Evolutionary conservation across 2,329 filamentous ascomycete genomes (phyloP), one percentile per base, ranked within the genome.

Genomic region (Fusarium bactridioides): DNA sequence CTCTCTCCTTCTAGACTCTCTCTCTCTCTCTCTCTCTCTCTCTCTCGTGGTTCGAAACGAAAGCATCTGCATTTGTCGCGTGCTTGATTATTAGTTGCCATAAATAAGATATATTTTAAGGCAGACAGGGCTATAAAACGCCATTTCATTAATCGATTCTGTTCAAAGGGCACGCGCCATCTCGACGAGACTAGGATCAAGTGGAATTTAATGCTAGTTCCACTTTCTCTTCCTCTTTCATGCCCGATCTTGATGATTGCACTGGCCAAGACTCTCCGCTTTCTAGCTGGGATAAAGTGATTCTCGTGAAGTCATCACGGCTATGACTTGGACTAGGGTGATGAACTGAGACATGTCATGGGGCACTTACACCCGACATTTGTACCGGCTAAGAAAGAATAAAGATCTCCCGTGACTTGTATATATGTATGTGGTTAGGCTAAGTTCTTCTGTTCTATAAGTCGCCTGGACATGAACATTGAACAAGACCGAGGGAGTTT

Each of bases 281-380:
- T 64, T 51, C 33, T 68, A 38, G 47, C 50, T 37, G 9, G 41
- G 44, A 43, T 68, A 19, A 33, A 53, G 18, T 60, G 53, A 35
- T 61, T 61, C 40, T 61, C 35, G 40, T 38, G 33, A 68, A 68
- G 48, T 51, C 65, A 68, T 63, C 61, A 66, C 53, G 56, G 37
- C 47, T 35, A 23, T 37, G 21, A 35, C 6, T 29, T 21, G 23
- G 23, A 53, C 10, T 19, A 29, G 41, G 33, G 18, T 31, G n/a
- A 35, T 29, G 9, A 25, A 21, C 33, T 48, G n/a, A 63, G 41
- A 38, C 50, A 48, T 38, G 19, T 62, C 65, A 63, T 40, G 43
- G 45, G 43, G 43, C n/a, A 33, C 27, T 37, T 41, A n/a, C 25
- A 56, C 41, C 31, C 37, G 40, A 44, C 38, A 45, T n/a, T 21